Evolutionary conservation across 345 rosid genomes (phyloP).

Genomic region (Citrus sinensis): DVS_A1.0 CM039165.1:19515501-19516000

Average conservation of each 20-base stretch:
- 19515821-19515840: slow-evolving; percentile 10
- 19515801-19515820: background rate
- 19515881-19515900: background rate
- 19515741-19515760: background rate
- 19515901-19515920: too few relatives aligned
- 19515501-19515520: background rate
- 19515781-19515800: slow-evolving; percentile 12
- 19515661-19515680: background rate
- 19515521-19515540: slow-evolving; percentile 59
- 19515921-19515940: too few relatives aligned
- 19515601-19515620: slow-evolving; percentile 25
- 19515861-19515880: too few relatives aligned
- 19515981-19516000: too few relatives aligned
- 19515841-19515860: slow-evolving; percentile 12
- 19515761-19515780: slow-evolving; percentile 9
- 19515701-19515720: background rate
- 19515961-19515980: too few relatives aligned
- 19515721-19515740: background rate
- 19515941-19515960: too few relatives aligned
- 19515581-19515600: slow-evolving; percentile 33
- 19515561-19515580: slow-evolving; percentile 58
- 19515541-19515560: slow-evolving; percentile 62
- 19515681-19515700: slow-evolving; percentile 14
- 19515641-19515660: slow-evolving; percentile 3
- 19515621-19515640: slow-evolving; percentile 21